These are phyloP conservation scores for Plasmodium coatneyi DNA, from an alignment of 169 alveolate genomes.

Conservation along the genomic window DNA sequence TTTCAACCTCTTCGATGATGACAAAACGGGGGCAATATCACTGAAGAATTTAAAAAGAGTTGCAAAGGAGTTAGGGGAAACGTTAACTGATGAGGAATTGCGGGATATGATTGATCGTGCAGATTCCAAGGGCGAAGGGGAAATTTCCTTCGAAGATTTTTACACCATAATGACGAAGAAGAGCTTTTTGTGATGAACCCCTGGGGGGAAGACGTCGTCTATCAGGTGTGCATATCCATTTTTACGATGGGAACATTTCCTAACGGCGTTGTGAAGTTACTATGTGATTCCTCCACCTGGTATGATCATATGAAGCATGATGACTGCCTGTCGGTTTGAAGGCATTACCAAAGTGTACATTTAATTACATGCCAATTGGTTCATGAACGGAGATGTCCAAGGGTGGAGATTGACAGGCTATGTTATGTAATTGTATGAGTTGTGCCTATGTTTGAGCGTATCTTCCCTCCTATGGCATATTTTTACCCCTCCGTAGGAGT, in stretches of 20 bases:
- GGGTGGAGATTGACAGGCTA: not conserved
- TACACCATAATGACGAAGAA: slow-evolving; percentile 98
- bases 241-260: not conserved
- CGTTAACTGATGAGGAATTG: slow-evolving; percentile 97
- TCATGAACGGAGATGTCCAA: not conserved
- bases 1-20: slow-evolving; percentile 97
- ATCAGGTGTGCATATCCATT: not conserved
- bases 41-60: slow-evolving; percentile 96
- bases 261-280: not conserved
- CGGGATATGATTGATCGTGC: slow-evolving; percentile 99
- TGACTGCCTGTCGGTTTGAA: not conserved
- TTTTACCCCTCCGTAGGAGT: not conserved
- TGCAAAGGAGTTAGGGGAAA: slow-evolving; percentile 99
- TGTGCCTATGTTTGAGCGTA: not conserved
- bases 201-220: not conserved
- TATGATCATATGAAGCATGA: not conserved
- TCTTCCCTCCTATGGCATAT: not conserved
- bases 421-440: not conserved
- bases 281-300: not conserved
- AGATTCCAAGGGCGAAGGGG: slow-evolving; percentile 99
- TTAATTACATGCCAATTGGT: not conserved
- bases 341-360: not conserved
- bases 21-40: slow-evolving; percentile 95
- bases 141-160: slow-evolving; percentile 97
- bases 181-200: slow-evolving; percentile 91